Percentiles rank a stretch among this genome's conserved stretches.
These are phyloP conservation scores for Penicillium parvum DNA, from an alignment of 495 filamentous ascomycete genomes.

Conservation along the genomic window DNA sequence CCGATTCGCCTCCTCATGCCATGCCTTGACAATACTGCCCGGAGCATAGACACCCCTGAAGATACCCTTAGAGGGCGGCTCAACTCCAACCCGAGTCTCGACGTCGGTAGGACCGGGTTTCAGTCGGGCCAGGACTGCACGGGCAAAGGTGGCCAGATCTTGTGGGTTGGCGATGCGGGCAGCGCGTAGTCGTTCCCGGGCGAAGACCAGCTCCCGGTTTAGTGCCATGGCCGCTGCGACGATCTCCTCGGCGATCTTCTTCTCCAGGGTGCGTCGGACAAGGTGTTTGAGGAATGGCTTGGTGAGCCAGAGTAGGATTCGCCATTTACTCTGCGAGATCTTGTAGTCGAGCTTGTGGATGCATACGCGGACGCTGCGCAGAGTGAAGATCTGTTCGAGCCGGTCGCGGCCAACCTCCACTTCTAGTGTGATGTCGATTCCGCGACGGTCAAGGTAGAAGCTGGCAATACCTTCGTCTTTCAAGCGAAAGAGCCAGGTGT, in stretches of 20 bases:
- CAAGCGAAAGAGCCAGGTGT: conserved; percentile 61
- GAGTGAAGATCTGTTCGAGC: conserved; percentile 74
- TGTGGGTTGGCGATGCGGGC: conserved; percentile 77
- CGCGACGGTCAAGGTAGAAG: conserved; percentile 77
- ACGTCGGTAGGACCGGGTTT: conserved; percentile 71
- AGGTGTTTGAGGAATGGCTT: conserved; percentile 81
- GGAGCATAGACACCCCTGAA: conserved; percentile 85
- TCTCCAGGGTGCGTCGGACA: conserved; percentile 72
- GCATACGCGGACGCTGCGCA: conserved; percentile 67
- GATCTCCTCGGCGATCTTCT: conserved; percentile 68
- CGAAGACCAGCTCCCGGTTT: conserved; percentile 83
- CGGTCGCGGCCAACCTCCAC: conserved; percentile 71
- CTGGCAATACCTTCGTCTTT: conserved; percentile 79
- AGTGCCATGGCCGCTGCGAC: conserved; percentile 61
- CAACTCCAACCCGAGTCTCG: conserved; percentile 63
- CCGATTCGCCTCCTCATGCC: conserved; percentile 70
- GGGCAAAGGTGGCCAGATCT: conserved; percentile 74
- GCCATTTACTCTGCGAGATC: conserved; percentile 69
- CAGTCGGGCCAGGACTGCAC: conserved; percentile 71
- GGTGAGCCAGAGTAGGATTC: conserved; percentile 72
- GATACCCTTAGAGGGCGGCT: conserved; percentile 57
- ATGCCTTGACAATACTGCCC: conserved; percentile 79
- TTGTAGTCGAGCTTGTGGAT: conserved; percentile 85
- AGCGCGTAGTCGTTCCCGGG: conserved; percentile 78
- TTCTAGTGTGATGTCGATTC: conserved; percentile 80